These are phyloP conservation scores for Erigeron canadensis DNA, from an alignment of 129 eudicot species.

Conservation along the genomic window DNA sequence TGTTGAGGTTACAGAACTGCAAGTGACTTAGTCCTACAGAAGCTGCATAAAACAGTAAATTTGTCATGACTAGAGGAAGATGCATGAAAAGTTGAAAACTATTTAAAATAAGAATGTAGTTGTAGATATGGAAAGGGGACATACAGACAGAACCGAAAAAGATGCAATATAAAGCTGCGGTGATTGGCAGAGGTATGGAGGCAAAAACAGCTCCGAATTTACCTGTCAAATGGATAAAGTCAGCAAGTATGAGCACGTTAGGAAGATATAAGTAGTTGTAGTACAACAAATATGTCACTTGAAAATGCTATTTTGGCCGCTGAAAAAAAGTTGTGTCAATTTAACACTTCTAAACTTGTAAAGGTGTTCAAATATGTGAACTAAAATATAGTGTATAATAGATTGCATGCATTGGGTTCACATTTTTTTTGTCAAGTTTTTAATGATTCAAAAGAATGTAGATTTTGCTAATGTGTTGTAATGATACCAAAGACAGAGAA, in stretches of 20 bases:
- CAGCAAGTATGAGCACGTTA: not conserved
- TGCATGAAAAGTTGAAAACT: too few relatives aligned
- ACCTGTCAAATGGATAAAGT: conserved; percentile 37
- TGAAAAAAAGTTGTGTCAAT: too few relatives aligned
- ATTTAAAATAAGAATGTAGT: not conserved
- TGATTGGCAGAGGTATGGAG: conserved; percentile 63
- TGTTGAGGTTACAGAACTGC: conserved; percentile 79
- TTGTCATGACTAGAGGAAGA: not conserved
- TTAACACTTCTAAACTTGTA: not conserved
- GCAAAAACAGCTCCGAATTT: conserved; percentile 80
- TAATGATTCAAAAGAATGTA: too few relatives aligned
- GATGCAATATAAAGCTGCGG: conserved; percentile 62
- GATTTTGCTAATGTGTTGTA: not conserved
- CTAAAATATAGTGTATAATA: too few relatives aligned
- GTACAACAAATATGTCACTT: not conserved
- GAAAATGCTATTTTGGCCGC: too few relatives aligned
- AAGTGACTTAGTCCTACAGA: conserved; percentile 65
- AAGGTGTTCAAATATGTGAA: not conserved
- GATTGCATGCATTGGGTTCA: too few relatives aligned
- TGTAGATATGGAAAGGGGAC: conserved; percentile 13
- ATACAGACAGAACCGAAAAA: conserved; percentile 64
- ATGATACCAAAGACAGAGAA: conserved; percentile 63
- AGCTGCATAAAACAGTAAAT: conserved; percentile 38
- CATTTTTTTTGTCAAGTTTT: too few relatives aligned
- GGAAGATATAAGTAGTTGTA: not conserved